Percentiles rank a stretch among this genome's conserved stretches.
Evolutionary conservation across 352 stramenopile genomes (phyloP).

Genomic region (Phytopythium oedochilum): DNA sequence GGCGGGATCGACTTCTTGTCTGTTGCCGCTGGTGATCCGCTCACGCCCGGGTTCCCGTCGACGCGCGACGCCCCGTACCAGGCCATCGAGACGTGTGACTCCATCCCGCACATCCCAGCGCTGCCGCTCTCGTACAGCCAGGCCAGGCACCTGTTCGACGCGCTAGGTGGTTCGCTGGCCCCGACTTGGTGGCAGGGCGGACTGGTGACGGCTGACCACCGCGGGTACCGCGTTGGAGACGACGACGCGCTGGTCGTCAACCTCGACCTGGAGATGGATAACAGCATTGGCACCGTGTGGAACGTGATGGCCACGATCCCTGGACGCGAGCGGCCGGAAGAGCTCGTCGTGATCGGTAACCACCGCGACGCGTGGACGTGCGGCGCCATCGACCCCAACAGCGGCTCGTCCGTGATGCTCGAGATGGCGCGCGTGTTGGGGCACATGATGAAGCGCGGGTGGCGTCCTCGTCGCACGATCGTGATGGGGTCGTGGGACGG

Average conservation of each 20-base stretch:
- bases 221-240: constrained; percentile 60
- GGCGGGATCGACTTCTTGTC: constrained; percentile 83
- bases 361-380: constrained; percentile 91
- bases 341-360: constrained; percentile 84
- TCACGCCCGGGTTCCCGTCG: constrained; percentile 44
- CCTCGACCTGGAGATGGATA: constrained; percentile 71
- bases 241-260: constrained; percentile 51
- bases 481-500: constrained; percentile 82
- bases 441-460: constrained; percentile 54
- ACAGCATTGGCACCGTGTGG: constrained; percentile 72
- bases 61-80: constrained; percentile 31
- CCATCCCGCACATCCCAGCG: constrained; percentile 45
- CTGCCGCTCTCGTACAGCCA: constrained; percentile 82
- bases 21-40: constrained; percentile 66
- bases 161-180: constrained; percentile 51
- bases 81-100: constrained; percentile 42
- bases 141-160: constrained; percentile 64
- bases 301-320: constrained; percentile 82
- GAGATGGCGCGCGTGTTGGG: constrained; percentile 80
- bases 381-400: constrained; percentile 78
- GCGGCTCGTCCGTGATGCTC: constrained; percentile 69
- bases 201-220: constrained; percentile 39
- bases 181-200: constrained; percentile 57
- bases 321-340: constrained; percentile 43
- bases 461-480: constrained; percentile 76